Evolutionary conservation across 2,329 filamentous ascomycete genomes (phyloP).

Genomic region (Penicillium sp.): DNA sequence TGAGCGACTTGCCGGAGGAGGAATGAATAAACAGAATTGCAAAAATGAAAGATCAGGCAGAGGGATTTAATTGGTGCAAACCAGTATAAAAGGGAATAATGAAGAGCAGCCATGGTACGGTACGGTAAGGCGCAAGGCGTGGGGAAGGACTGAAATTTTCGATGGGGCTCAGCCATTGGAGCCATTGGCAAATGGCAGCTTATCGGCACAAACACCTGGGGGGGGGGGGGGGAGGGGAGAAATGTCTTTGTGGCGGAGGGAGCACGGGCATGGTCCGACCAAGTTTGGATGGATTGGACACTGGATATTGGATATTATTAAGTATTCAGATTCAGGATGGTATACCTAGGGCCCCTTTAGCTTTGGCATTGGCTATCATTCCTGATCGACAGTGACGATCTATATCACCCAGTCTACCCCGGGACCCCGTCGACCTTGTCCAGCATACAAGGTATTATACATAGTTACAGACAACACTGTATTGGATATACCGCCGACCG

Average conservation of each 20-base stretch:
- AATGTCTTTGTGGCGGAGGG: slow-evolving; percentile 13
- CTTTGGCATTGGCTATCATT: too few species aligned
- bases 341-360: too few species aligned
- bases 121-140: not conserved
- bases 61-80: not conserved
- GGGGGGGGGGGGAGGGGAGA: slow-evolving; percentile 2
- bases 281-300: too few species aligned
- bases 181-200: not conserved
- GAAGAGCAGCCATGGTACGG: not conserved
- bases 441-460: too few species aligned
- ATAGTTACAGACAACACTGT: too few species aligned
- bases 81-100: not conserved
- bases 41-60: not conserved
- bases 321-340: too few species aligned
- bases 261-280: not conserved
- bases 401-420: too few species aligned
- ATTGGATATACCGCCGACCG: too few species aligned
- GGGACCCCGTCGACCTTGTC: too few species aligned
- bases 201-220: slow-evolving; percentile 18
- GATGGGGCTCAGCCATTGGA: not conserved
- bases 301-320: too few species aligned
- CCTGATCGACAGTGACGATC: too few species aligned
- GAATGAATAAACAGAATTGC: not conserved
- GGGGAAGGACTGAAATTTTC: slow-evolving; percentile 1
- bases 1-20: not conserved